phyloP scores from a whole-genome alignment of 495 filamentous ascomycete species.

The Podospora pseudoanserina region DNA sequence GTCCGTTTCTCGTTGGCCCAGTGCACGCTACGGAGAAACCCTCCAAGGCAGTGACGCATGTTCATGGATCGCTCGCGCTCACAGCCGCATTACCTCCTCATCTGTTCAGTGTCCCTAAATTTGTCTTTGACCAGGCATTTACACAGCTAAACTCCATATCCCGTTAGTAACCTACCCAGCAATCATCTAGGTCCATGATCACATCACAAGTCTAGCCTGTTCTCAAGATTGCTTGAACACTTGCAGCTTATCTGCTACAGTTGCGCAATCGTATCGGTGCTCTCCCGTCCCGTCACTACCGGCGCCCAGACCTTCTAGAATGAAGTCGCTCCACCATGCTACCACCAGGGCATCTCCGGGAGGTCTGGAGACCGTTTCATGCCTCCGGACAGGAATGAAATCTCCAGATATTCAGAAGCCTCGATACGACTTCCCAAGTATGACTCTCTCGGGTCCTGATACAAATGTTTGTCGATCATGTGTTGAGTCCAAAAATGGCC shows the following conservation, averaged over 20 bases:
- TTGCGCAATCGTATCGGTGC: neutral
- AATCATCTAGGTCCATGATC: neutral
- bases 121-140: neutral
- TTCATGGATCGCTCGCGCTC: neutral
- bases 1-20: neutral
- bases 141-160: neutral
- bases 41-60: constrained; percentile 1
- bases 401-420: neutral
- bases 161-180: neutral
- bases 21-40: neutral
- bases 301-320: neutral
- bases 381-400: neutral
- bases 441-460: neutral
- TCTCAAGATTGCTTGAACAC: no score
- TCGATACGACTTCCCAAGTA: neutral
- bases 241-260: neutral
- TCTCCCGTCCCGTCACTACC: neutral
- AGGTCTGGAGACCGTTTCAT: neutral
- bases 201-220: neutral
- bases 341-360: neutral
- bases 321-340: neutral
- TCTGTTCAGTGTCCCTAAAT: constrained; percentile 5
- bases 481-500: constrained; percentile 1
- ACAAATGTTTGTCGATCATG: neutral
- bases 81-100: constrained; percentile 9